Evolutionary conservation across 495 filamentous ascomycete genomes (phyloP), one percentile per base, ranked within the genome.

Genomic region (Neurospora tetrasperma): DNA sequence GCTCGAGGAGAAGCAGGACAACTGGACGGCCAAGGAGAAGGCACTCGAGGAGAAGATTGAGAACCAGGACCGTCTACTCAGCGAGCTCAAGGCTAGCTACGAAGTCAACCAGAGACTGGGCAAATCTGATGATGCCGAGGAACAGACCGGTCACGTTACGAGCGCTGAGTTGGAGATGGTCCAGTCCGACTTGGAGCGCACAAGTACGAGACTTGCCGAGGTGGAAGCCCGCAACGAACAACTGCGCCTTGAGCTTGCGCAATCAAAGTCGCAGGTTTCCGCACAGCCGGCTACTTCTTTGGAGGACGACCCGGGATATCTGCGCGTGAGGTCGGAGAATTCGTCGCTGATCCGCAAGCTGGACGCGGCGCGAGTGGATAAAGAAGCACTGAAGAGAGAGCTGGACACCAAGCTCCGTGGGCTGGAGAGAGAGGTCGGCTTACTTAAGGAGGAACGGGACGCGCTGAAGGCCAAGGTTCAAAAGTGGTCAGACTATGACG

Each of bases 161-260:
- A 93, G 89, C 77, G 96, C 96, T 16, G 96, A 98, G 83, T 83
- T 99, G 73, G 96, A 99, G 75, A 92, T 99, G 82, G 89, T 97
- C 27, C 90, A 90, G 76, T 90, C 94, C 1, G 96, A 98, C 78
- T 80, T 99, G 40, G 96, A 99, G 76, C 90, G 93, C 78, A 94
- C 94, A 10, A 97, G 91, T 74, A 82, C 93, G 41, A 85, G 96
- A 54, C 85, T 98, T 46, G 94, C 94, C 40, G 94, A 99, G 74
- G 89, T 97, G 40, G 95, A 98, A 82, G 92, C 93, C 38, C 89
- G 95, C 70, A 99, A 99, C 77, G 96, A 99, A 80, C 94, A 97
- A 77, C 80, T 99, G 73, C 89, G 93, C 54, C 81, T 98, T 46
- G 93, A 98, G 77, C 86, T 99, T 74, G 95, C 94, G 69, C 93